These are phyloP conservation scores for Fusarium sp. DNA, from an alignment of 2,329 filamentous ascomycete species.

Conservation along the genomic window DNA sequence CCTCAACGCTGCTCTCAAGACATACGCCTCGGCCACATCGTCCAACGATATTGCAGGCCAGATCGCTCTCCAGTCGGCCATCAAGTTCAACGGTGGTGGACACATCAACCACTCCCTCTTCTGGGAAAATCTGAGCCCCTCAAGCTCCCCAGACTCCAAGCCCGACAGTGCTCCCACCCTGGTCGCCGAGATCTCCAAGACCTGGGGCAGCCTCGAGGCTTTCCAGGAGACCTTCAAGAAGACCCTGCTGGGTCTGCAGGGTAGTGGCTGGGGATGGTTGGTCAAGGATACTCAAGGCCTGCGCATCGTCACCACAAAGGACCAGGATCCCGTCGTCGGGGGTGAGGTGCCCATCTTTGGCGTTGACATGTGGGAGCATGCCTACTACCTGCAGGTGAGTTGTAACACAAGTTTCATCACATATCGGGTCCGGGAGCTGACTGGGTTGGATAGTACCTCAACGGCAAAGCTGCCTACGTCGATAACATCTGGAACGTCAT, in stretches of 20 bases:
- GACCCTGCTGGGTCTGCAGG: conserved; percentile 78
- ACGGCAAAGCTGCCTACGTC: conserved; percentile 80
- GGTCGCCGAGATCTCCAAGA: conserved; percentile 68
- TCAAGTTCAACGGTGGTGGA: conserved; percentile 91
- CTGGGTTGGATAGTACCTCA: conserved; percentile 70
- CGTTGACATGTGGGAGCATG: conserved; percentile 94
- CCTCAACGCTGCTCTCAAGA: conserved; percentile 74
- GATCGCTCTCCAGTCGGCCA: conserved; percentile 74
- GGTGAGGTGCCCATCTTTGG: conserved; percentile 78
- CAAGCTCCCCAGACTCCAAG: conserved; percentile 68
- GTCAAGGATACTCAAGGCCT: conserved; percentile 73
- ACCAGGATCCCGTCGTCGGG: conserved; percentile 81
- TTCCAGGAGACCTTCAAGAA: conserved; percentile 76
- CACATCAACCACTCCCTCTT: conserved; percentile 95
- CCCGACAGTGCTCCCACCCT: conserved; percentile 69
- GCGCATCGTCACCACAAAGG: conserved; percentile 83
- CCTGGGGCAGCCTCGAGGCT: conserved; percentile 75
- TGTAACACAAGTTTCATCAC: not conserved
- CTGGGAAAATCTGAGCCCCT: conserved; percentile 84
- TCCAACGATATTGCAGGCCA: conserved; percentile 72
- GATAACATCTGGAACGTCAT: conserved; percentile 83
- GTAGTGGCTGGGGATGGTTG: conserved; percentile 91
- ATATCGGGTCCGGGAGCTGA: conserved; percentile 3
- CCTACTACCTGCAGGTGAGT: conserved; percentile 83
- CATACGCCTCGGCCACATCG: conserved; percentile 67